Evolutionary conservation across 768 basidiomycete species (phyloP).

Genomic region (Boletales sp.): DNA sequence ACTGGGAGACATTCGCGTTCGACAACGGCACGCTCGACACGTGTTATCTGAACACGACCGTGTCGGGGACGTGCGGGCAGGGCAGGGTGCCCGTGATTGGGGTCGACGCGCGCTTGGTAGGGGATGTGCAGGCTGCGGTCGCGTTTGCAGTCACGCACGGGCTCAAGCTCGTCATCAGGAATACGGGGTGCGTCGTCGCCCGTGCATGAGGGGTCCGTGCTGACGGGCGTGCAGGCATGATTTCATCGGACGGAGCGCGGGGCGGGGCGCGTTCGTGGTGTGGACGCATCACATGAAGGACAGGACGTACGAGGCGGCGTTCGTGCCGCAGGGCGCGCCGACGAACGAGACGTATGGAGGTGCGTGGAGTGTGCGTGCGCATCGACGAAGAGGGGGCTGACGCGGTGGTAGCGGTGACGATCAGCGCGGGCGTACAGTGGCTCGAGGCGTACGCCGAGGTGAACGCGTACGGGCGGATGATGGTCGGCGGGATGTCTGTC

Average conservation of each 20-base stretch:
- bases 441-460: slow-evolving; percentile 40
- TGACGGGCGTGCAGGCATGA: slow-evolving; percentile 34
- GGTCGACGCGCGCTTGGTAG: slow-evolving; percentile 14
- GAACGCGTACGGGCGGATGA: slow-evolving; percentile 32
- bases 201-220: too few species aligned
- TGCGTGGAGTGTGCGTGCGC: neutral
- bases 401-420: slow-evolving; percentile 25
- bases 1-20: slow-evolving; percentile 33
- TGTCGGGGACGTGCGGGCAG: slow-evolving; percentile 14
- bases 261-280: slow-evolving; percentile 35
- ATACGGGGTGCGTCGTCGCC: slow-evolving; percentile 13
- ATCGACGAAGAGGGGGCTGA: too few species aligned
- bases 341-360: slow-evolving; percentile 18
- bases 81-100: slow-evolving; percentile 19
- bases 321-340: slow-evolving; percentile 31
- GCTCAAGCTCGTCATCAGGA: slow-evolving; percentile 19
- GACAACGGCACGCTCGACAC: slow-evolving; percentile 46
- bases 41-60: slow-evolving; percentile 30
- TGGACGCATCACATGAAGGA: slow-evolving; percentile 43
- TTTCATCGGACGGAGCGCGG: slow-evolving; percentile 37
- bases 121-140: slow-evolving; percentile 20
- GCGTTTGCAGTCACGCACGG: slow-evolving; percentile 15
- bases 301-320: slow-evolving; percentile 31
- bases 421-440: slow-evolving; percentile 48
- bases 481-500: slow-evolving; percentile 43